Evolutionary conservation across 257 asterid species (phyloP).

Genomic region (Solanum medicagineum): DNA sequence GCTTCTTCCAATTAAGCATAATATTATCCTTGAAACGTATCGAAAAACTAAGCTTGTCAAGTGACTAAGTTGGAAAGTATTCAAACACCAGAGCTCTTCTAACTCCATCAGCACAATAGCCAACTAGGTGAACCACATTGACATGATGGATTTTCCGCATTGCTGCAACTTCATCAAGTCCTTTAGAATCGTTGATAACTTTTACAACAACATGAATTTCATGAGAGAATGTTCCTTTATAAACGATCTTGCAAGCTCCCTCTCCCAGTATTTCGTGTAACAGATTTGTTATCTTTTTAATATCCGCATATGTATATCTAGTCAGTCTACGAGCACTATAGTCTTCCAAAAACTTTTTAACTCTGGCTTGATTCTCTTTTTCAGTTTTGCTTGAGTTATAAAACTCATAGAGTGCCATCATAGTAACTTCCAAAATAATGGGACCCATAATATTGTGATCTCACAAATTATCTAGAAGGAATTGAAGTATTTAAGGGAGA

Average conservation of each 20-base stretch:
- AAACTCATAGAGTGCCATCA: not conserved
- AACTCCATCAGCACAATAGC: constrained; percentile 33
- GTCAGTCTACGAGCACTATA: constrained; percentile 8
- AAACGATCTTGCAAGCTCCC: constrained; percentile 30
- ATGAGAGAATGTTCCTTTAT: constrained; percentile 21
- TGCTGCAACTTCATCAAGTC: constrained; percentile 27
- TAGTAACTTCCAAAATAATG: not conserved
- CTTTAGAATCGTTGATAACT: constrained; percentile 11
- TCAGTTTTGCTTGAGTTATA: not conserved
- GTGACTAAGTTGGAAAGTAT: constrained; percentile 22
- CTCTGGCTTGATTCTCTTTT: constrained; percentile 13
- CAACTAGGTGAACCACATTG: constrained; percentile 19
- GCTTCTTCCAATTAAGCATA: constrained; percentile 2
- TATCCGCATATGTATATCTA: constrained; percentile 27
- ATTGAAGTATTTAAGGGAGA: not conserved
- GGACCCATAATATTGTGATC: not conserved
- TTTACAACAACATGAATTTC: constrained; percentile 28
- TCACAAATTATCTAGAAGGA: not conserved
- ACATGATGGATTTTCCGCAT: constrained; percentile 27
- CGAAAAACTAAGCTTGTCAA: constrained; percentile 17
- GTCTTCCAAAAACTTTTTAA: constrained; percentile 11
- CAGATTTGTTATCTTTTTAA: constrained; percentile 22
- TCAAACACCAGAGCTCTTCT: constrained; percentile 21
- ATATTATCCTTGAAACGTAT: not conserved
- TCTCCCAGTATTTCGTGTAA: constrained; percentile 23